A percentile compares a stretch with the other conserved stretches of the same genome.
phyloP scores from a whole-genome alignment of 305 asterid species.

The Fraxinus sp. region DNA sequence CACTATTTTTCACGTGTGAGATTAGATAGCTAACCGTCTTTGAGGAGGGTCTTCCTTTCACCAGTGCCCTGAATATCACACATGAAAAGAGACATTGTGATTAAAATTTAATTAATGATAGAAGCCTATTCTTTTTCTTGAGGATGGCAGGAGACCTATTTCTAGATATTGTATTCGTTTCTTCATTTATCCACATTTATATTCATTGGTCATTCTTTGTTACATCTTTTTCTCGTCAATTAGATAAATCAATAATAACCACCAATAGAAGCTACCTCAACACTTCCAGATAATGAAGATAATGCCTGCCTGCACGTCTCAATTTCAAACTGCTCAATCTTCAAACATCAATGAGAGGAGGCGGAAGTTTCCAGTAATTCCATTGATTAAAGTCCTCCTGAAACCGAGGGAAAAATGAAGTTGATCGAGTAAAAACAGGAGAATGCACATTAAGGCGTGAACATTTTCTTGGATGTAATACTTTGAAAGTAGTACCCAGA shows the following conservation, averaged over 20 bases:
- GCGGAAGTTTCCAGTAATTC: conserved; percentile 91
- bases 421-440: conserved; percentile 15
- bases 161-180: background rate
- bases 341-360: conserved; percentile 46
- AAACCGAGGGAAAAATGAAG: conserved; percentile 26
- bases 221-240: background rate
- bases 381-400: conserved; percentile 89
- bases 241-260: background rate
- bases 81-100: background rate
- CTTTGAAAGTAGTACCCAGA: background rate
- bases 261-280: conserved; percentile 30
- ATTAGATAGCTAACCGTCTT: background rate
- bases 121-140: background rate
- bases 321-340: conserved; percentile 17
- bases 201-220: background rate
- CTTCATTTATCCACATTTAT: background rate
- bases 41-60: conserved; percentile 9
- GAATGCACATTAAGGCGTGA: background rate
- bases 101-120: background rate
- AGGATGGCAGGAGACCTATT: background rate
- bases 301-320: conserved; percentile 2
- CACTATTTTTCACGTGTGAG: background rate
- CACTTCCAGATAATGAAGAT: background rate
- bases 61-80: conserved; percentile 20
- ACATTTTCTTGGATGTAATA: background rate